Conservation (phyloP, 2,329 filamentous ascomycete genomes). For the Phaeosphaeria sp. region DNA sequence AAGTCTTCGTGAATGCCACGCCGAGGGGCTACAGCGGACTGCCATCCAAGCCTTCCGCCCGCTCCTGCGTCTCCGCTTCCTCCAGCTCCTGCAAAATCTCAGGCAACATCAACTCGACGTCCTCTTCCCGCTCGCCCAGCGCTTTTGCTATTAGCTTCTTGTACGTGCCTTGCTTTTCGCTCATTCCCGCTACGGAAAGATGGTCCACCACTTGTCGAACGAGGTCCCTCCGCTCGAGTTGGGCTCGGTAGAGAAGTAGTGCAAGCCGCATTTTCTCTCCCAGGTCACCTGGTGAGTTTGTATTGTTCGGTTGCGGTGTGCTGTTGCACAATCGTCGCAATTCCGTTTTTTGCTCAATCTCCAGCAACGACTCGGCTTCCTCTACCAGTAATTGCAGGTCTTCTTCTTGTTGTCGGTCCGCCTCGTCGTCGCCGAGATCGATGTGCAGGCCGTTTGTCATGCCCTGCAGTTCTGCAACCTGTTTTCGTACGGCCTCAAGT, state of each 20-base stretch:
- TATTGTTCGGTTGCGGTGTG: slow-evolving; percentile 23
- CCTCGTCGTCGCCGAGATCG: slow-evolving; percentile 46
- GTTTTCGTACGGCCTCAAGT: slow-evolving; percentile 65
- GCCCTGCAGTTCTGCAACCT: slow-evolving; percentile 62
- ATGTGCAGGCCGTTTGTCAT: slow-evolving; percentile 35
- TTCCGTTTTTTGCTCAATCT: slow-evolving; percentile 53
- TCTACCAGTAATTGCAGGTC: slow-evolving; percentile 47
- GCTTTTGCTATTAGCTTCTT: slow-evolving; percentile 72
- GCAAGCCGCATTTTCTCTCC: slow-evolving; percentile 64
- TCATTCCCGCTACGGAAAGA: slow-evolving; percentile 71
- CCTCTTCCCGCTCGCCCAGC: slow-evolving; percentile 71
- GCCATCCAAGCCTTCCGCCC: slow-evolving; percentile 43
- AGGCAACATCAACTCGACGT: slow-evolving; percentile 67
- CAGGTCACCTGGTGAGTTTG: slow-evolving; percentile 51
- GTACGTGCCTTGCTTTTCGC: slow-evolving; percentile 77
- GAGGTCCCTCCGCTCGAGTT: slow-evolving; percentile 66
- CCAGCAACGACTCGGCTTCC: slow-evolving; percentile 52
- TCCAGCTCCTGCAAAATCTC: slow-evolving; percentile 59
- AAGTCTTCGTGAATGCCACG: neutral
- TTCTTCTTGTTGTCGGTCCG: slow-evolving; percentile 43
- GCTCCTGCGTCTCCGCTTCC: slow-evolving; percentile 52
- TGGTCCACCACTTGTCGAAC: slow-evolving; percentile 74
- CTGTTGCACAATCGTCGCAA: slow-evolving; percentile 42
- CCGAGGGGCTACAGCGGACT: slow-evolving; percentile 31
- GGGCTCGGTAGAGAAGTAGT: slow-evolving; percentile 62